phyloP scores from a whole-genome alignment of 139 green algal species.

The Diplosphaera chodatii region DNA sequence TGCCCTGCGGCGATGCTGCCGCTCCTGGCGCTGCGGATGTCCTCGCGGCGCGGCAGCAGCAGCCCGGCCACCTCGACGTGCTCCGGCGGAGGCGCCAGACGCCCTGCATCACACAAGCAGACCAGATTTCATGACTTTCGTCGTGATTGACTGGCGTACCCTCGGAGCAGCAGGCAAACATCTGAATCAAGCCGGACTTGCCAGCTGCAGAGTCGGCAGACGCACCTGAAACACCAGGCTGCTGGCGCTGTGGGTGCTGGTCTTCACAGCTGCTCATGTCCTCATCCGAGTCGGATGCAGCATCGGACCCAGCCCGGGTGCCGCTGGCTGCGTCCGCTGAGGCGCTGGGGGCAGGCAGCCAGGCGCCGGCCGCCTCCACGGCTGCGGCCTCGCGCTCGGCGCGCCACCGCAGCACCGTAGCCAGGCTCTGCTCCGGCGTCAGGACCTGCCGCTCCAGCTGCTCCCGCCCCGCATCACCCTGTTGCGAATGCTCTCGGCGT shows the following conservation, averaged over 20 bases:
- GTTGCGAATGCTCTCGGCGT: too few species aligned
- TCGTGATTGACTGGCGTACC: too few species aligned
- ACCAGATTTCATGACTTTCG: too few species aligned
- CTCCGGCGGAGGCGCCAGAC: slow-evolving; percentile 5
- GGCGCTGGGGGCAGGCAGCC: slow-evolving; percentile 12
- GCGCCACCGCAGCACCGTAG: slow-evolving; percentile 25
- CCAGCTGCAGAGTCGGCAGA: too few species aligned
- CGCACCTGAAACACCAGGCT: too few species aligned
- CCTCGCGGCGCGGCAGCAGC: slow-evolving; percentile 32
- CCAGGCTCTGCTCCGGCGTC: slow-evolving; percentile 17
- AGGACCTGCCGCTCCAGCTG: slow-evolving; percentile 25
- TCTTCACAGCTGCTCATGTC: neutral
- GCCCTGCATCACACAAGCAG: too few species aligned
- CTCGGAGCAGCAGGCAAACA: too few species aligned
- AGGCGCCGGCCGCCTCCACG: slow-evolving; percentile 33
- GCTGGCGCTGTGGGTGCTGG: neutral
- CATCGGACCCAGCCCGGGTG: neutral
- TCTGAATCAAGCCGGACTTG: too few species aligned
- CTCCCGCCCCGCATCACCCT: slow-evolving; percentile 21
- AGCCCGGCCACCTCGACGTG: slow-evolving; percentile 49
- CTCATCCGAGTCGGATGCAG: neutral
- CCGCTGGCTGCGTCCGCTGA: slow-evolving; percentile 3
- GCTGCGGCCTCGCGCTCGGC: slow-evolving; percentile 19
- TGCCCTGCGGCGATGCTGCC: neutral
- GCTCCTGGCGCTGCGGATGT: neutral